Evolutionary conservation across 2,329 filamentous ascomycete species (phyloP).

Genomic region (Cryphonectria naterciae): DNA sequence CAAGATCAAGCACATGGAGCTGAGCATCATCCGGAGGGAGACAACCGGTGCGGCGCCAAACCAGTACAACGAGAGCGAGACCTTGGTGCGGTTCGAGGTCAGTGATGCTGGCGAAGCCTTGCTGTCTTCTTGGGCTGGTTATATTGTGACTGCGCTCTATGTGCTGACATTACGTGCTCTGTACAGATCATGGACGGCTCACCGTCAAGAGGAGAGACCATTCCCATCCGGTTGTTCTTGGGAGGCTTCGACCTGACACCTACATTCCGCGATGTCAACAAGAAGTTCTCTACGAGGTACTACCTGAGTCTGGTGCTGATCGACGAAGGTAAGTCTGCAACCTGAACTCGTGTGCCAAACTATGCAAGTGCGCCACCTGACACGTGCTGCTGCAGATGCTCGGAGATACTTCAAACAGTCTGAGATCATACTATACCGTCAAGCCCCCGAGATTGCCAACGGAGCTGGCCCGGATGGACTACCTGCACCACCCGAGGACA

Average conservation of each 20-base stretch:
- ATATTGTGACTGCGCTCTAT: background rate
- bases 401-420: conserved; percentile 99
- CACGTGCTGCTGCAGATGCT: conserved; percentile 69
- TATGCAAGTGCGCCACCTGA: conserved; percentile 29
- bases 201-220: conserved; percentile 92
- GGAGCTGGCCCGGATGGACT: conserved; percentile 45
- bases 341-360: background rate
- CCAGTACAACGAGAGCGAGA: conserved; percentile 99
- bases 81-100: conserved; percentile 92
- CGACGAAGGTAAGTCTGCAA: conserved; percentile 72
- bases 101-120: conserved; percentile 22
- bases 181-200: conserved; percentile 95
- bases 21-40: conserved; percentile 95
- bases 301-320: conserved; percentile 96
- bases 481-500: conserved; percentile 51
- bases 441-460: conserved; percentile 64
- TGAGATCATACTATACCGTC: conserved; percentile 94
- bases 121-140: background rate
- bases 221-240: conserved; percentile 94
- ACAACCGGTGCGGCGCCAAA: conserved; percentile 96
- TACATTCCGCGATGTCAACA: conserved; percentile 99
- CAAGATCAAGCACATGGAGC: conserved; percentile 99
- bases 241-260: conserved; percentile 97
- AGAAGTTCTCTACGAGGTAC: conserved; percentile 98
- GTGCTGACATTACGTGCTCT: conserved; percentile 7